Evolutionary conservation across 306 rosid species (phyloP).

Genomic region (cucumber (Cucumis sativus)): DNA sequence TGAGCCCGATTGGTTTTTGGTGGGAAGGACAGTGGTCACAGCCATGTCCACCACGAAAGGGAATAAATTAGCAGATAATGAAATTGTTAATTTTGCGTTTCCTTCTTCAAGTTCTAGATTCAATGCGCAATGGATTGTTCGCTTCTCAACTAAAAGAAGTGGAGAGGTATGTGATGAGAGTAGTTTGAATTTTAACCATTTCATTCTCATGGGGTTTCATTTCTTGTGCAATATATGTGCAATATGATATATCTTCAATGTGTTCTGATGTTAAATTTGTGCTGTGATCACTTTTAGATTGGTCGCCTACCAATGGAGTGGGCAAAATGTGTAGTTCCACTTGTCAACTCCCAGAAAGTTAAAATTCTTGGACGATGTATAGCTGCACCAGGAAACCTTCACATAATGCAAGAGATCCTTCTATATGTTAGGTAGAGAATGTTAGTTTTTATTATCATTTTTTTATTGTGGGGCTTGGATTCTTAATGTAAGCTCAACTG

Average conservation of each 20-base stretch:
- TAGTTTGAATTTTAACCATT: not conserved
- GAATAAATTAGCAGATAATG: constrained; percentile 55
- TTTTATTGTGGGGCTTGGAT: not conserved
- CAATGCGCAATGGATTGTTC: constrained; percentile 51
- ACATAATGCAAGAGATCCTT: constrained; percentile 59
- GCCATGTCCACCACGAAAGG: constrained; percentile 61
- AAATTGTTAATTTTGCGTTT: constrained; percentile 49
- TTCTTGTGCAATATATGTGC: not conserved
- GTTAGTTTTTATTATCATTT: not conserved
- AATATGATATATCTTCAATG: not conserved
- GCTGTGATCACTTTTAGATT: constrained; percentile 31
- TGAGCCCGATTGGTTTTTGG: constrained; percentile 47
- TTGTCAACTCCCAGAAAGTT: constrained; percentile 41
- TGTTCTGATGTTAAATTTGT: not conserved
- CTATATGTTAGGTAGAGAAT: constrained; percentile 41
- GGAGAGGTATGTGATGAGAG: constrained; percentile 39
- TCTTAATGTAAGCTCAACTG: not conserved
- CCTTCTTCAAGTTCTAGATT: constrained; percentile 13
- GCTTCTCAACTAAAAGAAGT: constrained; percentile 57
- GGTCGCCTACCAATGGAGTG: constrained; percentile 87
- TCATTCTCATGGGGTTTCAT: not conserved
- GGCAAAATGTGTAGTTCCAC: constrained; percentile 57
- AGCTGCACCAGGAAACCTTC: constrained; percentile 42
- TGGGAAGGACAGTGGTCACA: constrained; percentile 45
- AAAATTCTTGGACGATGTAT: constrained; percentile 50